These are phyloP conservation scores for Leptodontidium sp. DNA, from an alignment of 2,329 filamentous ascomycete species.

Conservation along the genomic window DNA sequence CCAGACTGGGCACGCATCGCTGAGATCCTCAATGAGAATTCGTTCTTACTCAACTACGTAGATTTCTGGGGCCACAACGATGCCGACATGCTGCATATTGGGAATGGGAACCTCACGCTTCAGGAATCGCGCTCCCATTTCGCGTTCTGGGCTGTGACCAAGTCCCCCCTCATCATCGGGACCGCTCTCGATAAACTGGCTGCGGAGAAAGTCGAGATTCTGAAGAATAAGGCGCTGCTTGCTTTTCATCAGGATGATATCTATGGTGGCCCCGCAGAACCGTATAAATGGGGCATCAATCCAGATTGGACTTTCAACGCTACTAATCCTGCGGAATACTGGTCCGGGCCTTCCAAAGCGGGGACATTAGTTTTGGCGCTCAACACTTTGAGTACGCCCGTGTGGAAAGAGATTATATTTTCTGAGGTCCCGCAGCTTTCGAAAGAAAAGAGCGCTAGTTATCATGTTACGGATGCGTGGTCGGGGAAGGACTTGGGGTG, in stretches of 20 bases:
- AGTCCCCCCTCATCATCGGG: constrained; percentile 39
- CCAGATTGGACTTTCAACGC: constrained; percentile 58
- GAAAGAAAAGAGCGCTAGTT: constrained; percentile 37
- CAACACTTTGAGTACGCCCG: not conserved
- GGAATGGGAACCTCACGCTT: constrained; percentile 44
- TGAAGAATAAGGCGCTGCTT: constrained; percentile 19
- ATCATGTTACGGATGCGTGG: constrained; percentile 56
- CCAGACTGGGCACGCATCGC: constrained; percentile 46
- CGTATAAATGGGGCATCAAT: constrained; percentile 56
- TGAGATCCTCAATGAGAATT: constrained; percentile 49
- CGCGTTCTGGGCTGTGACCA: constrained; percentile 39
- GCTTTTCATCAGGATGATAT: constrained; percentile 42
- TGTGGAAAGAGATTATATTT: constrained; percentile 53
- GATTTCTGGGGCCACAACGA: constrained; percentile 50
- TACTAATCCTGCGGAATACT: constrained; percentile 58
- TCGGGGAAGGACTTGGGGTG: constrained; percentile 52
- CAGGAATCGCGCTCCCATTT: constrained; percentile 43
- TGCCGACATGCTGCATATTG: constrained; percentile 45
- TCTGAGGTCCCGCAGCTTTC: constrained; percentile 54
- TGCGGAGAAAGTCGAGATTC: constrained; percentile 41
- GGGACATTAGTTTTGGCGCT: constrained; percentile 48
- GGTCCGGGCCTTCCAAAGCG: constrained; percentile 52
- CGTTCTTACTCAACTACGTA: constrained; percentile 47
- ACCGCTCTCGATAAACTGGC: constrained; percentile 34
- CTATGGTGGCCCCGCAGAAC: constrained; percentile 52